Base-by-base conservation (phyloP, 1,284 basidiomycete species). In the Marasmius sp. region DNA sequence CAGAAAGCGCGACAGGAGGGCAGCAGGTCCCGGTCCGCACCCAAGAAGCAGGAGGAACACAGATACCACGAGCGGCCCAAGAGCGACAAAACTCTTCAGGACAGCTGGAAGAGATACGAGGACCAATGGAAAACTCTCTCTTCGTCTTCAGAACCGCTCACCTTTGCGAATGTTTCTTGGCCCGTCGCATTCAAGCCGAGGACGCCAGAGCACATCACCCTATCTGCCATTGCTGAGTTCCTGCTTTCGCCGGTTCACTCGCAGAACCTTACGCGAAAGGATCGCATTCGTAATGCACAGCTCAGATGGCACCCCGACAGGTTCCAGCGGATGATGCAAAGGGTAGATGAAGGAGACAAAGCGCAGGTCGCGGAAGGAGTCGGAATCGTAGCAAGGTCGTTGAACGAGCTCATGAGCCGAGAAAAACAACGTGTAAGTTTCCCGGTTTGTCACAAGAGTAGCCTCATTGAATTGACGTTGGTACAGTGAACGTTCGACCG, bases 271-370 rank as follows among this genome's bases (percentile, higher is more conserved):
- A 77, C 82, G 47, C 80, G 79, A 64, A 88, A 85, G 71, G 88
- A 91, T 55, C 80, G 88, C 58, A 80, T 91, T 62, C 81, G 84
- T 53, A 77, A 73, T 39, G 89, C 87, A 2, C 79, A 89, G 70
- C 80, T 89, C 38, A 78, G 87, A 58, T 92, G 90, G 89, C 90
- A 92, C 70, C 91, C 91, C 2, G 91, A 92, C 72, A 78, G 88
- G 51, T 92, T 92, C 74, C 75, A 80, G 61, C 75, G 86, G 47
- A 65, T 88, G 49, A 70, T 88, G 57, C 70, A 67, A n/a, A 78
- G 82, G 66, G 83, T 91, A 1, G 68, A 67, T 7, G 84, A 84
- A 48, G 72, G 73, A 47, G 91, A 94, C 54, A 84, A 72, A 68
- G 77, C 66, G 20, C 70, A 66, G 34, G 86, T 93, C 2, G 85